Evolutionary conservation across 1,284 basidiomycete genomes (phyloP).

Genomic region (Vanrija sp.): DNA sequence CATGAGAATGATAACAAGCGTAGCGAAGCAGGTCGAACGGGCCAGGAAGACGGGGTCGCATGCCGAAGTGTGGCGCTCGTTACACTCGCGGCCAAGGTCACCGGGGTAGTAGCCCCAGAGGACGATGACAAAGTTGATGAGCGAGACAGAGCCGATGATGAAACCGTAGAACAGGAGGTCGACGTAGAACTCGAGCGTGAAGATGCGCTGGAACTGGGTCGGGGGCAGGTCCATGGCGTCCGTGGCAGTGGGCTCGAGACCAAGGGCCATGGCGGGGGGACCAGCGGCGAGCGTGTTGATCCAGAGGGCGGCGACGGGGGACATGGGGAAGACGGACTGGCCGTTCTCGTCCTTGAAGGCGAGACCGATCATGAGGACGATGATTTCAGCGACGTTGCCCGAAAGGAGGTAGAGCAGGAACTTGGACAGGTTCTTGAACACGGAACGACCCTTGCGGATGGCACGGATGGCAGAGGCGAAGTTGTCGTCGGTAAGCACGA

Average conservation of each 20-base stretch:
- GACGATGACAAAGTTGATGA: conserved; percentile 58
- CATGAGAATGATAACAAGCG: conserved; percentile 55
- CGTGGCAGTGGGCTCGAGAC: conserved; percentile 57
- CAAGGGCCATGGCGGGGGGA: conserved; percentile 60
- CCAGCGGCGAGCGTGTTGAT: conserved; percentile 55
- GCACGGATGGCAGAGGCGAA: conserved; percentile 67
- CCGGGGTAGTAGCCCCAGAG: conserved; percentile 53
- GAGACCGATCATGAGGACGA: conserved; percentile 61
- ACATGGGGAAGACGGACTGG: conserved; percentile 63
- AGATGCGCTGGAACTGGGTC: conserved; percentile 54
- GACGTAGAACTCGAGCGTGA: conserved; percentile 55
- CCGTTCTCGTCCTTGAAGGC: conserved; percentile 60
- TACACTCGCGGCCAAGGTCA: conserved; percentile 51
- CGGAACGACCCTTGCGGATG: conserved; percentile 61
- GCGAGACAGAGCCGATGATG: conserved; percentile 58
- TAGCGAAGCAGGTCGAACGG: conserved; percentile 57
- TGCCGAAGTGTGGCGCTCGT: conserved; percentile 40
- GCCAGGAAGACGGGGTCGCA: conserved; percentile 54
- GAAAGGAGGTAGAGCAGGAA: conserved; percentile 55
- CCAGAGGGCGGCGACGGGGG: conserved; percentile 64
- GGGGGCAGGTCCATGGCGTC: conserved; percentile 62
- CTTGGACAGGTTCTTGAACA: conserved; percentile 52
- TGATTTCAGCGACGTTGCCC: conserved; percentile 61
- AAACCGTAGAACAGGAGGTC: conserved; percentile 64
- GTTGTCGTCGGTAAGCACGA: conserved; percentile 68